These are phyloP conservation scores for Eucalyptus virginea DNA, from an alignment of 345 rosid genomes.

Conservation along the genomic window DNA sequence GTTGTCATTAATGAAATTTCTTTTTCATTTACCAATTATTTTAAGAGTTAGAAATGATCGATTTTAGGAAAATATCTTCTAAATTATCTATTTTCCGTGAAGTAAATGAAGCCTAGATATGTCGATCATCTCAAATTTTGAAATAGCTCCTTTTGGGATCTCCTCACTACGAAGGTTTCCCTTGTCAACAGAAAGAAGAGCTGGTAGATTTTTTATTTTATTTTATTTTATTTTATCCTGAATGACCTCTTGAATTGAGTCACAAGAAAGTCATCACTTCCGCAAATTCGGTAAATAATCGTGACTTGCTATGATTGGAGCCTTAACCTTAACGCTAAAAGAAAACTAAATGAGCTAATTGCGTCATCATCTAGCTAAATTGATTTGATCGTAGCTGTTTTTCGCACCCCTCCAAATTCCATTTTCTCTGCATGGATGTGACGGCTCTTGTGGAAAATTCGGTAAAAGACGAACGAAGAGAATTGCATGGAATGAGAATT, in stretches of 20 bases:
- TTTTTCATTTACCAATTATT: no score
- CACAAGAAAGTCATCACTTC: background rate
- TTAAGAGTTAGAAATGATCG: background rate
- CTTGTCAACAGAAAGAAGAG: background rate
- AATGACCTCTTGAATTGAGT: background rate
- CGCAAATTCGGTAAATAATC: background rate
- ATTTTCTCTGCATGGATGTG: background rate
- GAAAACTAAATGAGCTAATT: background rate
- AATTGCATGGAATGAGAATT: background rate
- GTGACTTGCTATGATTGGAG: background rate
- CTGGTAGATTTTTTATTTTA: background rate
- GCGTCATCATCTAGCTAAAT: background rate
- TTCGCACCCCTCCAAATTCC: background rate
- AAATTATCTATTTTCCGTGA: no score
- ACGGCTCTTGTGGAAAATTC: background rate
- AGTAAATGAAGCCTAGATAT: background rate
- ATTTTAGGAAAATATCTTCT: background rate
- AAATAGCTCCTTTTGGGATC: background rate
- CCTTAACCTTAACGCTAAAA: background rate
- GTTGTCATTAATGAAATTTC: background rate
- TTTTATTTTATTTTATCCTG: background rate
- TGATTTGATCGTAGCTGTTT: background rate
- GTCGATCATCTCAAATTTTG: background rate
- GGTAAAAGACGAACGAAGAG: background rate
- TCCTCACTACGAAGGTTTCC: background rate